Conservation (phyloP, 2,329 filamentous ascomycete species). For the Shiraia bambusicola region DNA sequence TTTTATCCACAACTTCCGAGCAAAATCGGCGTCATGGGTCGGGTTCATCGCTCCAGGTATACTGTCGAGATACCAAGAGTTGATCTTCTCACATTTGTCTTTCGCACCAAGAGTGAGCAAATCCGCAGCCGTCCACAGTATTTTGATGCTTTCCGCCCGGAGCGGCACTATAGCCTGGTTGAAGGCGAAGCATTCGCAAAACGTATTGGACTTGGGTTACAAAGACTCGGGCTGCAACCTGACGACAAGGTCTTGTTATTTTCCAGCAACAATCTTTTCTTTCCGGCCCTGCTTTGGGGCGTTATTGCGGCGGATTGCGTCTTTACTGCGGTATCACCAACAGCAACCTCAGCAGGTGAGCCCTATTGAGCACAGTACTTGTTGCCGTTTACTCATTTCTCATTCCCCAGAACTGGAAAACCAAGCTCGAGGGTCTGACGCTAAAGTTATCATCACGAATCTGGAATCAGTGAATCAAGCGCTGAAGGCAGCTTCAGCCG, state of each 20-base stretch:
- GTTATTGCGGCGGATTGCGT: not conserved
- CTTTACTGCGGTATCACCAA: not conserved
- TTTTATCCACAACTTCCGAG: too few relatives aligned
- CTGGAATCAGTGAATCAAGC: not conserved
- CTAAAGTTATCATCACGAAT: not conserved
- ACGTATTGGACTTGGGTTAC: not conserved
- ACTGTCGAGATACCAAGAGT: not conserved
- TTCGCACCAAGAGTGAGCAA: not conserved
- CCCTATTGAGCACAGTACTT: not conserved
- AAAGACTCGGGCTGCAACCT: not conserved
- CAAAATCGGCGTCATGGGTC: too few relatives aligned
- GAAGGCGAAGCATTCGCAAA: not conserved
- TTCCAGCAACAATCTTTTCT: not conserved
- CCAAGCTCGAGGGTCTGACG: not conserved
- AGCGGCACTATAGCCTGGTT: not conserved
- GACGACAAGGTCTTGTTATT: not conserved
- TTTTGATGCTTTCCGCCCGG: not conserved
- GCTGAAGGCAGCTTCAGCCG: not conserved
- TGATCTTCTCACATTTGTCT: not conserved
- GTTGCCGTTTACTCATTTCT: not conserved
- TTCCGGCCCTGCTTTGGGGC: not conserved
- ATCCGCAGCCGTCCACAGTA: not conserved
- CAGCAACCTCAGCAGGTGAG: not conserved
- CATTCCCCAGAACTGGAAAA: not conserved
- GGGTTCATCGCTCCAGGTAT: not conserved